These are phyloP conservation scores for Tuber magnatum DNA, from an alignment of 495 filamentous ascomycete species.

Conservation along the genomic window DNA sequence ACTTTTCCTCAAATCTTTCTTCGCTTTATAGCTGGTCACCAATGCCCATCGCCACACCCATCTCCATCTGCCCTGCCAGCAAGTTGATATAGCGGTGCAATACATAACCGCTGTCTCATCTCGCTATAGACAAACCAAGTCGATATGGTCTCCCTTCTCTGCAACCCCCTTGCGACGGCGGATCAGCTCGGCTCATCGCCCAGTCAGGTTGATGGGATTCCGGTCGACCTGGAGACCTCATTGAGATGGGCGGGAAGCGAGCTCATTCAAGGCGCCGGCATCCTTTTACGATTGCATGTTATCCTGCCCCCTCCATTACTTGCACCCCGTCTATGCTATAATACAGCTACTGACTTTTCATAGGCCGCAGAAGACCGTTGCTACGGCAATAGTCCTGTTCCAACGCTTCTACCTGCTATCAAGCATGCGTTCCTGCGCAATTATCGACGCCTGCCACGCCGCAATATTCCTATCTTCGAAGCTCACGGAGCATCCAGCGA, in stretches of 20 bases:
- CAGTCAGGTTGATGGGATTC: constrained; percentile 62
- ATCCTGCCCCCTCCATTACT: background rate
- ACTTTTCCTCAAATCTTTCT: background rate
- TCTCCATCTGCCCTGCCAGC: background rate
- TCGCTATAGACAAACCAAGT: background rate
- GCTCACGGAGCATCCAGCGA: constrained; percentile 65
- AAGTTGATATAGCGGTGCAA: background rate
- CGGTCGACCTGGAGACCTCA: constrained; percentile 67
- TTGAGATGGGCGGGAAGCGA: constrained; percentile 61
- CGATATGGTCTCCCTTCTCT: constrained; percentile 52
- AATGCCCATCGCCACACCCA: background rate
- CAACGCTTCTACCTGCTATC: constrained; percentile 75
- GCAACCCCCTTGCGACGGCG: constrained; percentile 78
- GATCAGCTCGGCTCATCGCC: constrained; percentile 67
- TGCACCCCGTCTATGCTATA: background rate
- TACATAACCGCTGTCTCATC: background rate
- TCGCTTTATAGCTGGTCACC: background rate
- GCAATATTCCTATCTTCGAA: constrained; percentile 78
- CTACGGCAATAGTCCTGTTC: constrained; percentile 79
- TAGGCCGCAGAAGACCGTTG: constrained; percentile 73
- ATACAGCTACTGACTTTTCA: constrained; percentile 7
- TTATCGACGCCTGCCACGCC: constrained; percentile 72
- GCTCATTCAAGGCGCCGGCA: constrained; percentile 80
- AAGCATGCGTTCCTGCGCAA: constrained; percentile 18
- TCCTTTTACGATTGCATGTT: constrained; percentile 61